These are phyloP conservation scores for Sporothrix globosa DNA, from an alignment of 2,329 filamentous ascomycete species.

Conservation along the genomic window DNA sequence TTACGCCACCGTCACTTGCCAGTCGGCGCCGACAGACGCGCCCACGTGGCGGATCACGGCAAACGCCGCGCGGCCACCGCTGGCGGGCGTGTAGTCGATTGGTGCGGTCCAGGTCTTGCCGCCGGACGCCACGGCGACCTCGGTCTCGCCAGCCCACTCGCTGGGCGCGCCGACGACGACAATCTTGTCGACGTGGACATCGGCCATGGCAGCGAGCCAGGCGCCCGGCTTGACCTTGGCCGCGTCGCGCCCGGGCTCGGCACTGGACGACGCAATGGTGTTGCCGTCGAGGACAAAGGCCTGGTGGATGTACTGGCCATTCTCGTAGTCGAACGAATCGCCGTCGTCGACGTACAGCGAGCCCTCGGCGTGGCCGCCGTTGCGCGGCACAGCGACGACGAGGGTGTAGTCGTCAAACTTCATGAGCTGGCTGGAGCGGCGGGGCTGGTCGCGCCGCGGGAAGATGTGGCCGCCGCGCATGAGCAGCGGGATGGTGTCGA, in stretches of 20 bases:
- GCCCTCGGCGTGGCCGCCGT: slow-evolving; percentile 69
- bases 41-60: slow-evolving; percentile 58
- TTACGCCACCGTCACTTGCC: slow-evolving; percentile 50
- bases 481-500: slow-evolving; percentile 84
- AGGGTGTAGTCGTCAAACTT: slow-evolving; percentile 93
- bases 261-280: slow-evolving; percentile 65
- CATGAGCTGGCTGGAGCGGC: slow-evolving; percentile 86
- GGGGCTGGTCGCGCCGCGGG: slow-evolving; percentile 82
- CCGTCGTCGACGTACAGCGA: slow-evolving; percentile 92
- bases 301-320: slow-evolving; percentile 86
- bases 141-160: slow-evolving; percentile 67
- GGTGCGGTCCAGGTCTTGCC: slow-evolving; percentile 60
- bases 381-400: slow-evolving; percentile 69
- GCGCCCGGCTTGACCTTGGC: slow-evolving; percentile 63
- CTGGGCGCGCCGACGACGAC: slow-evolving; percentile 78
- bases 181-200: slow-evolving; percentile 80
- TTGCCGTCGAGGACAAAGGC: slow-evolving; percentile 67
- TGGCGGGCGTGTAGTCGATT: slow-evolving; percentile 61
- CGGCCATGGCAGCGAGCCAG: slow-evolving; percentile 78
- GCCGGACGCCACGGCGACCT: slow-evolving; percentile 59
- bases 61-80: slow-evolving; percentile 54
- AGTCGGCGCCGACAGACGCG: slow-evolving; percentile 58
- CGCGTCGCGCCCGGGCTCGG: slow-evolving; percentile 61
- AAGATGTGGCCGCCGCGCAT: slow-evolving; percentile 95
- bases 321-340: slow-evolving; percentile 84